Conservation (phyloP, 2,329 filamentous ascomycete species). For the Berkeleyomyces rouxiae region DNA sequence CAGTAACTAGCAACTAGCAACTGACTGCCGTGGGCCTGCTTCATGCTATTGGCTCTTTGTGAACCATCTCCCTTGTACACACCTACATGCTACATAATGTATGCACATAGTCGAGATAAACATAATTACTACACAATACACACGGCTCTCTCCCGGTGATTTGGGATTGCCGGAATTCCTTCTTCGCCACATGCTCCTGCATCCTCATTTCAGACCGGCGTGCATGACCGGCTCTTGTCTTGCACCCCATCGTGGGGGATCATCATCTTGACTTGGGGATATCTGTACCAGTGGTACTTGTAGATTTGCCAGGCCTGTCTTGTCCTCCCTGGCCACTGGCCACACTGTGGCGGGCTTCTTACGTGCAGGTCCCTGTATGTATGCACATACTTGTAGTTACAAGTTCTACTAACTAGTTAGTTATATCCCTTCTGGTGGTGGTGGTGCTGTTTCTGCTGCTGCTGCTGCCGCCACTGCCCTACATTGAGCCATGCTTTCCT, state of each 20-base stretch:
- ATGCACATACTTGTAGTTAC: no score
- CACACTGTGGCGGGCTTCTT: no score
- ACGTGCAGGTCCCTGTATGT: no score
- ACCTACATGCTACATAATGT: no score
- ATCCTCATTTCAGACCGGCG: not conserved
- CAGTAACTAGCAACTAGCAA: no score
- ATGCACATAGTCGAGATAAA: no score
- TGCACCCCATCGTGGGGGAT: not conserved
- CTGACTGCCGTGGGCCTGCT: not conserved
- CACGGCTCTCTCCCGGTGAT: not conserved
- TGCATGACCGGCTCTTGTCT: not conserved
- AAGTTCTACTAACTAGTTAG: no score
- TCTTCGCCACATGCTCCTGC: not conserved
- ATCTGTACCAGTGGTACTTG: not conserved
- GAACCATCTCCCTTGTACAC: not conserved
- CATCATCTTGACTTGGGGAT: not conserved
- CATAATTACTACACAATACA: not conserved
- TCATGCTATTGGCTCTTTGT: not conserved
- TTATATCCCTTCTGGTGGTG: no score
- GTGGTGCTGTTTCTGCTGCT: not conserved
- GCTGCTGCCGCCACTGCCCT: not conserved
- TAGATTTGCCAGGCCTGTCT: not conserved
- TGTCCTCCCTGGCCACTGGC: no score
- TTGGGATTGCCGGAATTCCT: not conserved
- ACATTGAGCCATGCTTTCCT: not conserved